Conservation (phyloP, 2,329 filamentous ascomycete species). For the Emmonsiellopsis sp. region DNA sequence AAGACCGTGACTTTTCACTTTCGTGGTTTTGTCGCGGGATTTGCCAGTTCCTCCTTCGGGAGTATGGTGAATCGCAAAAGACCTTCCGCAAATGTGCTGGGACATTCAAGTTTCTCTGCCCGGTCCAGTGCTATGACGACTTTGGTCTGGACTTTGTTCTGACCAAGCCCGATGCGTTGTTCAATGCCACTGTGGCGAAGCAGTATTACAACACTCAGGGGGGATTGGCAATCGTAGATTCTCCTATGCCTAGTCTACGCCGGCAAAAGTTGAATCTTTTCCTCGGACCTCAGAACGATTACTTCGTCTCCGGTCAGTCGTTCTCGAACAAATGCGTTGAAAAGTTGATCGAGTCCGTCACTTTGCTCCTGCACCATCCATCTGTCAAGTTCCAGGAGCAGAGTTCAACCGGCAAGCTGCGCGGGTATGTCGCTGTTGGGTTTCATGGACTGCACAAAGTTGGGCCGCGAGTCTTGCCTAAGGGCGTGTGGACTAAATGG, state of each 20-base stretch:
- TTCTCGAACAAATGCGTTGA: neutral
- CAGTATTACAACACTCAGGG: neutral
- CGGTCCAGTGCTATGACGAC: neutral
- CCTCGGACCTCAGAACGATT: constrained; percentile 2
- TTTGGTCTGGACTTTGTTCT: constrained; percentile 7
- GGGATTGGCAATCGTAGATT: neutral
- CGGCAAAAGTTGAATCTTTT: neutral
- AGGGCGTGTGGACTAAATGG: too few species aligned
- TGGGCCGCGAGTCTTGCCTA: too few species aligned
- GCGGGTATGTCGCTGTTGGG: neutral
- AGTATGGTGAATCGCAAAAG: neutral
- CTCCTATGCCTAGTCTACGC: neutral
- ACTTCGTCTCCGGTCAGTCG: neutral
- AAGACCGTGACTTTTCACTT: constrained; percentile 1
- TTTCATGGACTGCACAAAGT: neutral
- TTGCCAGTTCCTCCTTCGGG: neutral
- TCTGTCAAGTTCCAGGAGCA: neutral
- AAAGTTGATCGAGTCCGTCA: neutral
- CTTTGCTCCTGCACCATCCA: neutral
- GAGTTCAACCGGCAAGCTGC: neutral
- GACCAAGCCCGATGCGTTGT: constrained; percentile 6
- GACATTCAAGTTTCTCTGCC: neutral
- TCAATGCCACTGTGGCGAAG: constrained; percentile 4
- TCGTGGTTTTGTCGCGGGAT: constrained; percentile 4
- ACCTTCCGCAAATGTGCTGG: constrained; percentile 1